Base-by-base conservation (phyloP, 2,329 filamentous ascomycete genomes). In the Colletotrichum godetiae region DNA sequence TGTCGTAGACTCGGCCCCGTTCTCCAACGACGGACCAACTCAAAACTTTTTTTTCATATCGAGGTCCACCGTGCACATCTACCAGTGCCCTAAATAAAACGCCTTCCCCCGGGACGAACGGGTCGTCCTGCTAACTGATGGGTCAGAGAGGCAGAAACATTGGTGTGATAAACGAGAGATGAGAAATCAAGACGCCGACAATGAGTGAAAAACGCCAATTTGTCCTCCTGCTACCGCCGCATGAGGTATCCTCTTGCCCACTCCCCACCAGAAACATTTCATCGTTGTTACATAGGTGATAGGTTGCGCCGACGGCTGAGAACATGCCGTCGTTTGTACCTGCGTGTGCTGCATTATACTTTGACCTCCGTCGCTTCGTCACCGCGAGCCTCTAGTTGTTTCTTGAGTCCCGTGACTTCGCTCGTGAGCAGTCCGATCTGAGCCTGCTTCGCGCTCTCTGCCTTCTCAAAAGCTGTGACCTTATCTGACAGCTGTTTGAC, bases 401-500 rank as follows among this genome's bases (percentile, higher is more conserved):
- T 77, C 58, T 80, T 79, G 29, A 84, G 75, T 46, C 76, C 74
- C 8, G 78, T 79, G 35, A 86, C 77, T 60, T 83, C 80, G 66
- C 77, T 81, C 29, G 79, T 81, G 55, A 86, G 80, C 19, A 79
- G 77, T 1, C 77, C 67, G 13, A 85, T 82, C 71, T 82, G 82
- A 2, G 80, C 79, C 58, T 85, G 82, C 67, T 81, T 82, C 29
- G 77, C 78, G 37, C 79, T 80, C 70, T 85, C 85, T 61, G 78
- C 75, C 27, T 81, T 79, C 75, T 87, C 86, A 78, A 88, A 82
- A 5, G 77, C 77, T 52, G 75, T 63, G 52, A 79, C 79, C 65
- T 82, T 80, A 22, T 88, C 86, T 49, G 81, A 83, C 27, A 89
- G 78, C 13, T 83, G 80, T 68, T 86, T 85, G n/a, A 89, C 80